Evolutionary conservation across 192 early-diverging fungal species (phyloP).

Genomic region (Linderina pennispora): DNA sequence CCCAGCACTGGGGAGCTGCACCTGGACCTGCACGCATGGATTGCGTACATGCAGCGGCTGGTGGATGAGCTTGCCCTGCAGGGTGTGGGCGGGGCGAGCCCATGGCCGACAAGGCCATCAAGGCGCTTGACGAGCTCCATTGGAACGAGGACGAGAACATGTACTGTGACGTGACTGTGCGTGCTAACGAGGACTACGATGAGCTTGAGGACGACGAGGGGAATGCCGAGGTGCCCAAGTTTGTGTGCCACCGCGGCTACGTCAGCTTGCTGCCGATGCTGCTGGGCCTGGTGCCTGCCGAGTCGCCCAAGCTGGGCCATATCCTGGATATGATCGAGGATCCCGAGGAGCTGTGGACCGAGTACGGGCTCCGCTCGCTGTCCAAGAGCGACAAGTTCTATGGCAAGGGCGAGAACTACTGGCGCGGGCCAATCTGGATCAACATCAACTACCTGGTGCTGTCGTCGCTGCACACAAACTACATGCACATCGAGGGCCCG

Average conservation of each 20-base stretch:
- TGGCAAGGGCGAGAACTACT: conserved; percentile 87
- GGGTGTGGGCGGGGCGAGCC: no score
- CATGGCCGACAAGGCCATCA: conserved; percentile 13
- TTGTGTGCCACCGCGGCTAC: conserved; percentile 42
- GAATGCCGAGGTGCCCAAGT: conserved; percentile 13
- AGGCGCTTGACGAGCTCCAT: conserved; percentile 22
- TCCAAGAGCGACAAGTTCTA: conserved; percentile 57
- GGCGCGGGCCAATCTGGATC: conserved; percentile 92
- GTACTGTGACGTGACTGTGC: conserved; percentile 36
- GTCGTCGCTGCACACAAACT: conserved; percentile 61
- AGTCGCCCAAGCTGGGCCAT: conserved; percentile 62
- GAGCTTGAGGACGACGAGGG: conserved; percentile 37
- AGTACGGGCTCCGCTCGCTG: conserved; percentile 63
- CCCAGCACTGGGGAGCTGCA: conserved; percentile 72
- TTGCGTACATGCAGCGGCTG: conserved; percentile 14
- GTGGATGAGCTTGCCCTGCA: no score
- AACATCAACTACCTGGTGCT: conserved; percentile 85
- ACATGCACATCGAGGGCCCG: conserved; percentile 54
- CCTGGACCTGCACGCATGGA: conserved; percentile 32
- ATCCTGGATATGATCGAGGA: conserved; percentile 74
- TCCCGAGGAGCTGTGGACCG: conserved; percentile 77
- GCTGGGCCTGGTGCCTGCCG: conserved; percentile 62
- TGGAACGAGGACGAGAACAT: conserved; percentile 34
- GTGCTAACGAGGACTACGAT: conserved; percentile 23
- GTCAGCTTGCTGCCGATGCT: conserved; percentile 79